Base-by-base conservation (phyloP, 2,329 filamentous ascomycete species). In the Karstenula rhodostoma region DNA sequence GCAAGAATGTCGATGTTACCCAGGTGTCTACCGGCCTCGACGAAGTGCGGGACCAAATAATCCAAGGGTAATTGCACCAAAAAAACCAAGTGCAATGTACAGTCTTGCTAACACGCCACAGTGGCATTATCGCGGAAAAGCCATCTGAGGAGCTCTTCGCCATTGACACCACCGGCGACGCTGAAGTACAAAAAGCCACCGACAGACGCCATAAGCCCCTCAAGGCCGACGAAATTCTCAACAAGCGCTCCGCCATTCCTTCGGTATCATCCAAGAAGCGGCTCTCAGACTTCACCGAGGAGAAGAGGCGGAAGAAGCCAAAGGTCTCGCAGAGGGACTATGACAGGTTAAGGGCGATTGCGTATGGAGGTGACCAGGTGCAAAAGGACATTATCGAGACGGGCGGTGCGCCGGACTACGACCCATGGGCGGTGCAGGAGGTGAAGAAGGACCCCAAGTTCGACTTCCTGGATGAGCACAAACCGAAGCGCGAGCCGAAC, bases 1-100 rank as follows among this genome's bases (percentile, higher is more conserved):
- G 95, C 75, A 99, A 98, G 79, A 97, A 99, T 81, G 93, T 99
- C 78, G 93, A 99, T 80, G 87, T 98, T 63, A 90, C 92, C 29
- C 90, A 96, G 64, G 87, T 99, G 27, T 86, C 94, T 71, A 82
- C 90, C 56, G 95, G 95, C 62, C 86, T 99, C 35, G 90, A 93
- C 64, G 86, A 91, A 73, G 83, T 96, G 67, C 93, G 95, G 72
- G 90, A 96, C 60, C 91, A 98, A 82, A 90, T 97, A 63, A 95
- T 96, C 67, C 86, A 90, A 83, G 95, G 95, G 93, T 94, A 86
- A 84, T 61, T 56, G 60, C 56, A 55, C 29, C 49, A 25, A 40
- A 32, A 23, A 40, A 7, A n/a, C 4, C n/a, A 9, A 33, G 43
- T 33, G n/a, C 27, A 33, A 43, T 47, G 13, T 48, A 19, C 40